Percentiles rank a stretch among this genome's conserved stretches.
phyloP scores from a whole-genome alignment of 768 basidiomycete genomes.

The Dacryopinax primogenitus region DNA sequence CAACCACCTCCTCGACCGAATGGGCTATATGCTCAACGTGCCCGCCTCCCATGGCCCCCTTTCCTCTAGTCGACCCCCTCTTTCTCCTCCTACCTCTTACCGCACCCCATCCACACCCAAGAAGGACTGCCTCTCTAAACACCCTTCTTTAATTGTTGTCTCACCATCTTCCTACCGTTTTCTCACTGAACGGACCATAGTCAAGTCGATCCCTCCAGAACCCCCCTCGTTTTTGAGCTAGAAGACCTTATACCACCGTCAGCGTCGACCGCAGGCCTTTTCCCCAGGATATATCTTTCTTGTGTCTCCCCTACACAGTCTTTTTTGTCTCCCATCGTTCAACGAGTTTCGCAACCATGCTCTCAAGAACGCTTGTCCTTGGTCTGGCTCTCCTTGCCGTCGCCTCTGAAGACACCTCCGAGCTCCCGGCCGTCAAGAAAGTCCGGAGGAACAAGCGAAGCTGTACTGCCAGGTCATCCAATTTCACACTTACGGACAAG shows the following conservation, averaged over 20 bases:
- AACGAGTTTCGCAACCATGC: neutral
- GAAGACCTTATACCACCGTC: neutral
- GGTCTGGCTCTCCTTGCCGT: neutral
- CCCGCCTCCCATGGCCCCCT: neutral
- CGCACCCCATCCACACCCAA: neutral
- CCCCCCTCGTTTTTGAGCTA: neutral
- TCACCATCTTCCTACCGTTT: too few species aligned
- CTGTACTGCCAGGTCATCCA: neutral
- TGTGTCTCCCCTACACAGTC: too few species aligned
- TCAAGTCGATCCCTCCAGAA: neutral
- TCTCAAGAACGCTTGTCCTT: neutral
- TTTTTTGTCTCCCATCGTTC: neutral
- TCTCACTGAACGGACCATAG: too few species aligned
- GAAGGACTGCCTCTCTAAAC: neutral
- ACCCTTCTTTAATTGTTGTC: neutral
- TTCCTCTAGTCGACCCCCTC: neutral
- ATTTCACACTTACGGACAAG: constrained; percentile 30
- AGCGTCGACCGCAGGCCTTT: constrained; percentile 1
- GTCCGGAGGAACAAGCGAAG: neutral
- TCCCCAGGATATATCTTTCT: neutral
- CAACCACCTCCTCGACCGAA: neutral
- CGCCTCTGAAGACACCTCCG: neutral
- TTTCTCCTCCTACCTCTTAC: neutral
- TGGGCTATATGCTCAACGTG: neutral
- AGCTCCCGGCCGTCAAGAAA: neutral